Percentiles rank a stretch among this genome's conserved stretches.
Conservation (phyloP, 345 rosid genomes). For the Euclidium syriacum region DNA sequence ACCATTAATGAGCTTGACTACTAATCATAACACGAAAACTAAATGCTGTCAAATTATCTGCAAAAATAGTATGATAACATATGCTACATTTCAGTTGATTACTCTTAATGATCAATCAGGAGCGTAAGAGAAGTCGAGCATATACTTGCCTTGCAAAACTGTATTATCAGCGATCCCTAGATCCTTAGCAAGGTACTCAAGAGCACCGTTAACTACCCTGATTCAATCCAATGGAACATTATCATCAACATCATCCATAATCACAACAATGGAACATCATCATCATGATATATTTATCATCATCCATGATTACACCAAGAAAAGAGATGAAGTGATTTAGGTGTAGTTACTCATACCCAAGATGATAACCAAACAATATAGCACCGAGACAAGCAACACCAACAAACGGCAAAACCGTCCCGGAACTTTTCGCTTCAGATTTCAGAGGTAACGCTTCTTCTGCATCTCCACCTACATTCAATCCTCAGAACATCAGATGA, state of each 20-base stretch:
- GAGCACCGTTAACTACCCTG: slow-evolving; percentile 97
- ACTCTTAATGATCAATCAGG: not conserved
- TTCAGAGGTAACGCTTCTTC: slow-evolving; percentile 52
- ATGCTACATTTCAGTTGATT: not conserved
- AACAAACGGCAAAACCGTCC: slow-evolving; percentile 79
- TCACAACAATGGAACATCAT: not conserved
- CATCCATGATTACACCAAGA: not conserved
- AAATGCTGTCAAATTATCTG: too few relatives aligned
- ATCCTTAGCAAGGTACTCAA: slow-evolving; percentile 92
- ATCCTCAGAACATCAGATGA: slow-evolving; percentile 9
- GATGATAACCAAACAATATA: slow-evolving; percentile 91
- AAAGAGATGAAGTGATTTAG: not conserved
- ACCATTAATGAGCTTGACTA: slow-evolving; percentile 3
- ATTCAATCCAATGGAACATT: not conserved
- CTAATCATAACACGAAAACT: not conserved
- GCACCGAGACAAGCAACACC: slow-evolving; percentile 98
- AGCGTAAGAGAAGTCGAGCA: slow-evolving; percentile 7
- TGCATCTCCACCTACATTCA: slow-evolving; percentile 53
- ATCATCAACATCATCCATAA: not conserved
- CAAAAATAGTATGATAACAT: not conserved
- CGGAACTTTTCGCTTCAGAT: slow-evolving; percentile 51
- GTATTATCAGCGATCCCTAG: slow-evolving; percentile 86
- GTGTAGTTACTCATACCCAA: slow-evolving; percentile 51
- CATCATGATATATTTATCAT: not conserved
- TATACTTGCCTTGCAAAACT: slow-evolving; percentile 74